Percentiles rank a stretch among this genome's conserved stretches.
These are phyloP conservation scores for Aspergillus bombycis DNA, from an alignment of 2,329 filamentous ascomycete genomes.

Conservation along the genomic window DNA sequence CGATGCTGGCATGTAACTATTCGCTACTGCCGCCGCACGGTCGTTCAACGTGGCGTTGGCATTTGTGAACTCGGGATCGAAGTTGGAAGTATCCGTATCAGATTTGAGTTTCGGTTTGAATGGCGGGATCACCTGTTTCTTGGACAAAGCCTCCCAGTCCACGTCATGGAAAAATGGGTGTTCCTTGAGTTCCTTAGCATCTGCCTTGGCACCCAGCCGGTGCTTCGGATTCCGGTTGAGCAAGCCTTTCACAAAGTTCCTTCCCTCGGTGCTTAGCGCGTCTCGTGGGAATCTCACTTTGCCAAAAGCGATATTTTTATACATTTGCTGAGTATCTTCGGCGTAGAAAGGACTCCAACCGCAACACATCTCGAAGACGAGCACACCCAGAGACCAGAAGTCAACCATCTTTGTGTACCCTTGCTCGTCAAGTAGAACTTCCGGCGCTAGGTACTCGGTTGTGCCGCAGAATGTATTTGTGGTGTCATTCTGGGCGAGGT, in stretches of 20 bases:
- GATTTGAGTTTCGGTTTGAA: slow-evolving; percentile 98
- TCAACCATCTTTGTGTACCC: slow-evolving; percentile 99
- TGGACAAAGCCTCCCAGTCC: slow-evolving; percentile 84
- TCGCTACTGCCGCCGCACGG: slow-evolving; percentile 81
- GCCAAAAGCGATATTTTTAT: slow-evolving; percentile 99
- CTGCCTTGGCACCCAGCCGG: slow-evolving; percentile 83
- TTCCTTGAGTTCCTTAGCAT: slow-evolving; percentile 90
- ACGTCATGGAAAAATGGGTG: slow-evolving; percentile 95
- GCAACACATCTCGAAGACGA: slow-evolving; percentile 99
- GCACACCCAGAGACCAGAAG: slow-evolving; percentile 96
- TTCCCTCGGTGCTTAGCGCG: slow-evolving; percentile 88
- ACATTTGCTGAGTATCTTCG: slow-evolving; percentile 99
- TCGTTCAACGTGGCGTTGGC: slow-evolving; percentile 87
- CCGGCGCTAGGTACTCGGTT: slow-evolving; percentile 94
- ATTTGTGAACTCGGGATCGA: slow-evolving; percentile 97
- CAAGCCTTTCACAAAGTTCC: slow-evolving; percentile 97
- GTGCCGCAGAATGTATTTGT: slow-evolving; percentile 99
- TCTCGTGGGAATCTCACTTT: slow-evolving; percentile 96
- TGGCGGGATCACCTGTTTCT: slow-evolving; percentile 91
- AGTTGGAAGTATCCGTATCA: slow-evolving; percentile 95
- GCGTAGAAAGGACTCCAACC: slow-evolving; percentile 99
- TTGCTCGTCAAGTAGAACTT: slow-evolving; percentile 92
- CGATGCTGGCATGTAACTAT: slow-evolving; percentile 78
- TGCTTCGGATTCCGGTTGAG: slow-evolving; percentile 97
- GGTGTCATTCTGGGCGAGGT: slow-evolving; percentile 93